A percentile compares a stretch with the other conserved stretches of the same genome.
Evolutionary conservation across 2,329 filamentous ascomycete genomes (phyloP).

Genomic region (Neonectria hederae): DNA sequence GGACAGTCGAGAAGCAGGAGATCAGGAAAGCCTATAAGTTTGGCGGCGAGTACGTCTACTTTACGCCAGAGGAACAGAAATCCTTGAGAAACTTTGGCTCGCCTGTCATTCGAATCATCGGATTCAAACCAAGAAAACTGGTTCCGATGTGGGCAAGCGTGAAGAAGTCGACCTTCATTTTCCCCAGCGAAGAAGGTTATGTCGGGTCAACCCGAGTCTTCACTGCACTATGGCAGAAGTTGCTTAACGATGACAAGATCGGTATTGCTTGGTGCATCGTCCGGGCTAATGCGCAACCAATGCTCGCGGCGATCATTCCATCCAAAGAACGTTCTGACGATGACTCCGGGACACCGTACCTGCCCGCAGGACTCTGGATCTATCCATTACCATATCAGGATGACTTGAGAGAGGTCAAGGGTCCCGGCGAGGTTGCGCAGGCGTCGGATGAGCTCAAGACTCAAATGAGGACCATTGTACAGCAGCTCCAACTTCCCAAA

Average conservation of each 20-base stretch:
- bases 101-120: constrained; percentile 86
- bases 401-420: constrained; percentile 80
- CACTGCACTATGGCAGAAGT: constrained; percentile 87
- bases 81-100: constrained; percentile 81
- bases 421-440: constrained; percentile 60
- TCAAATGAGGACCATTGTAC: constrained; percentile 82
- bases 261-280: constrained; percentile 91
- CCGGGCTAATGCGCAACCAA: constrained; percentile 80
- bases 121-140: constrained; percentile 84
- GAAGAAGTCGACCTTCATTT: constrained; percentile 90
- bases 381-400: constrained; percentile 89
- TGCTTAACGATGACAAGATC: constrained; percentile 81
- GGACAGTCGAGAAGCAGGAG: constrained; percentile 81
- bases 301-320: constrained; percentile 83
- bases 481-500: constrained; percentile 89
- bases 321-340: constrained; percentile 74
- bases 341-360: constrained; percentile 70
- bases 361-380: constrained; percentile 89
- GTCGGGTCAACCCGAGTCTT: constrained; percentile 94
- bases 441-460: constrained; percentile 79
- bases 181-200: constrained; percentile 89
- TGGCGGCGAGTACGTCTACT: constrained; percentile 87
- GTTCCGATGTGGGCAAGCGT: constrained; percentile 86
- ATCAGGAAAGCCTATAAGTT: constrained; percentile 96
- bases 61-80: constrained; percentile 84